Evolutionary conservation across 768 basidiomycete species (phyloP).

Genomic region (Suillus ampliporus): DNA sequence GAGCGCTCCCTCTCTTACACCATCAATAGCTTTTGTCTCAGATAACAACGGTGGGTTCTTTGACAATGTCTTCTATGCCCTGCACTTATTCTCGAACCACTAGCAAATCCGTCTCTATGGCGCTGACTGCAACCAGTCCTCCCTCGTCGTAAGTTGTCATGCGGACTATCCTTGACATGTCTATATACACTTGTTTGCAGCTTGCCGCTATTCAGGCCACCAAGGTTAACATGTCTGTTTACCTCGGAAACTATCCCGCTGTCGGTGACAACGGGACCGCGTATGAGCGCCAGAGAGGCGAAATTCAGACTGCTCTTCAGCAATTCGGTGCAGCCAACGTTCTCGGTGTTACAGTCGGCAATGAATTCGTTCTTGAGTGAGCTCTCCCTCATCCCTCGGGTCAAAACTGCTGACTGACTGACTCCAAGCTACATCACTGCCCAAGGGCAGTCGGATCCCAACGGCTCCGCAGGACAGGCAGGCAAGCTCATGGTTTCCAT

Average conservation of each 20-base stretch:
- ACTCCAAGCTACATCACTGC: conserved; percentile 60
- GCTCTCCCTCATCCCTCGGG: conserved; percentile 25
- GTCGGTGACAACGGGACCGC: conserved; percentile 68
- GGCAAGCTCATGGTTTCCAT: conserved; percentile 22
- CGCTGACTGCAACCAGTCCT: conserved; percentile 84
- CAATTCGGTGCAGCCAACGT: conserved; percentile 81
- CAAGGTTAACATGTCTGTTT: conserved; percentile 85
- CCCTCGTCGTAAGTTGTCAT: conserved; percentile 60
- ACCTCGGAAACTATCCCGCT: conserved; percentile 70
- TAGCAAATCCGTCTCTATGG: conserved; percentile 83
- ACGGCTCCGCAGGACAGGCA: conserved; percentile 59
- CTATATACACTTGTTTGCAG: conserved; percentile 30
- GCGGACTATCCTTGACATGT: neutral
- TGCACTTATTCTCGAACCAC: conserved; percentile 10
- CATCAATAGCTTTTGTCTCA: conserved; percentile 75
- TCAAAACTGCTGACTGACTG: conserved; percentile 5
- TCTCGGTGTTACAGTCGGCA: conserved; percentile 86
- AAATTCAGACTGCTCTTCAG: conserved; percentile 70
- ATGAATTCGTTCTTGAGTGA: conserved; percentile 86
- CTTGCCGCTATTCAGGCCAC: conserved; percentile 91
- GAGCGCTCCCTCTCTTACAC: conserved; percentile 15
- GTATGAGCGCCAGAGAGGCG: conserved; percentile 73
- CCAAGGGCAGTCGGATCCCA: conserved; percentile 56
- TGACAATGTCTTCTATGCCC: neutral
- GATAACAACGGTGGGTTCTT: conserved; percentile 59